These are phyloP conservation scores for Firmiana major DNA, from an alignment of 345 rosid species.

Conservation along the genomic window DNA sequence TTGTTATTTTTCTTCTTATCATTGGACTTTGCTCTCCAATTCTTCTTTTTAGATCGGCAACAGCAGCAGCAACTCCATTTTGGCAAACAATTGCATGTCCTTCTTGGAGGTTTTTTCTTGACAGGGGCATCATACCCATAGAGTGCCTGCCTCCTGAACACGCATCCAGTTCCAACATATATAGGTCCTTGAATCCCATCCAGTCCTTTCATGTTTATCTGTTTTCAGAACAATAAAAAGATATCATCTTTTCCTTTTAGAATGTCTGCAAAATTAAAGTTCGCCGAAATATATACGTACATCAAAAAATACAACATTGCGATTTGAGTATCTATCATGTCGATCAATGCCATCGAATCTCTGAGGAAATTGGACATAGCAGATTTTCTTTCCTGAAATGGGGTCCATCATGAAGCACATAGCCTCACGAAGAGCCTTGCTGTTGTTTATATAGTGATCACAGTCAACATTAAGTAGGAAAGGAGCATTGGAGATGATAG, in stretches of 20 bases:
- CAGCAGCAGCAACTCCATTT: constrained; percentile 60
- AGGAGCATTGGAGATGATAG: constrained; percentile 74
- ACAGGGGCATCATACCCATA: constrained; percentile 80
- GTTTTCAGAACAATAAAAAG: constrained; percentile 19
- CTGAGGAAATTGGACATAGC: constrained; percentile 86
- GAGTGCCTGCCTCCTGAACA: constrained; percentile 84
- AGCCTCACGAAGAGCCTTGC: constrained; percentile 78
- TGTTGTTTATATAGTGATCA: constrained; percentile 82
- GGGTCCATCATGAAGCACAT: constrained; percentile 95
- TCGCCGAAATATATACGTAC: constrained; percentile 35
- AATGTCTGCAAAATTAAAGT: background rate
- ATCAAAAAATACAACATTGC: constrained; percentile 78
- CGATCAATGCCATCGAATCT: constrained; percentile 81
- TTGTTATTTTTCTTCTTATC: constrained; percentile 52
- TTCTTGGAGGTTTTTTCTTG: constrained; percentile 65
- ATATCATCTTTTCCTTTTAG: background rate
- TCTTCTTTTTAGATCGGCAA: constrained; percentile 47
- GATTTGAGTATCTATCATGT: constrained; percentile 74
- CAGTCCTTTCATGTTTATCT: constrained; percentile 95
- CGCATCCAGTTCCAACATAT: constrained; percentile 93
- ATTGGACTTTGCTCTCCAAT: constrained; percentile 36
- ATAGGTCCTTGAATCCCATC: constrained; percentile 95
- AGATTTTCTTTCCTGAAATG: constrained; percentile 63
- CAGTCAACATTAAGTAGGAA: constrained; percentile 76
- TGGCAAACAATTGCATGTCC: constrained; percentile 85